Percentiles rank a stretch among this genome's conserved stretches.
Conservation (phyloP, 2,329 filamentous ascomycete genomes). For the Raffaelea arxii region DNA sequence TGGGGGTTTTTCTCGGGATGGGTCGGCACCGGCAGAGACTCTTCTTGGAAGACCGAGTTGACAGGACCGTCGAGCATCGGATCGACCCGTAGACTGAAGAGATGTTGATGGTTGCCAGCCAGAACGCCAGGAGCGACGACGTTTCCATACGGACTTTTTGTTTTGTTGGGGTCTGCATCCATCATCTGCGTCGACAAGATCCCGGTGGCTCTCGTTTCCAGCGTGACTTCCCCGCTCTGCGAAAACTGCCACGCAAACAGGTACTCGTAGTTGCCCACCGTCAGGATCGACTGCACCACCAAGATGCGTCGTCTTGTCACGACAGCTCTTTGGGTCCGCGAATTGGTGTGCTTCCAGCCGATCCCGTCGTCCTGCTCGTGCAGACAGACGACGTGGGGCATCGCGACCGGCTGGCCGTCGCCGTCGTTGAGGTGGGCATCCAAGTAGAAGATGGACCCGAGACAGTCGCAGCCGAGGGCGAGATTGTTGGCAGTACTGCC, state of each 20-base stretch:
- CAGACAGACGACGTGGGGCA: conserved; percentile 50
- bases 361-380: conserved; percentile 64
- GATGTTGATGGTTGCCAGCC: conserved; percentile 61
- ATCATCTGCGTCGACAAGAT: conserved; percentile 53
- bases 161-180: conserved; percentile 40
- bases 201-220: conserved; percentile 56
- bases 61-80: conserved; percentile 48
- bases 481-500: conserved; percentile 60
- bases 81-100: conserved; percentile 56
- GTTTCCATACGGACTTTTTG: conserved; percentile 39
- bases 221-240: conserved; percentile 48
- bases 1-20: conserved; percentile 34
- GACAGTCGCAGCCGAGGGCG: conserved; percentile 56
- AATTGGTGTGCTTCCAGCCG: conserved; percentile 62
- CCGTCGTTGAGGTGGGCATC: conserved; percentile 43
- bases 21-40: conserved; percentile 30
- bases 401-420: conserved; percentile 37
- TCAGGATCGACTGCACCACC: conserved; percentile 59
- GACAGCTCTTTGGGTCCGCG: conserved; percentile 48
- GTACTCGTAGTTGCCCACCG: conserved; percentile 61
- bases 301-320: conserved; percentile 51
- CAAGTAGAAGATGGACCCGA: conserved; percentile 57
- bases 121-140: conserved; percentile 53
- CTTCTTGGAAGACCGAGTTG: conserved; percentile 39
- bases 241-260: conserved; percentile 44